A percentile compares a stretch with the other conserved stretches of the same genome.
phyloP scores from a whole-genome alignment of 2,329 filamentous ascomycete species.

The Aschersonia sp. region DNA sequence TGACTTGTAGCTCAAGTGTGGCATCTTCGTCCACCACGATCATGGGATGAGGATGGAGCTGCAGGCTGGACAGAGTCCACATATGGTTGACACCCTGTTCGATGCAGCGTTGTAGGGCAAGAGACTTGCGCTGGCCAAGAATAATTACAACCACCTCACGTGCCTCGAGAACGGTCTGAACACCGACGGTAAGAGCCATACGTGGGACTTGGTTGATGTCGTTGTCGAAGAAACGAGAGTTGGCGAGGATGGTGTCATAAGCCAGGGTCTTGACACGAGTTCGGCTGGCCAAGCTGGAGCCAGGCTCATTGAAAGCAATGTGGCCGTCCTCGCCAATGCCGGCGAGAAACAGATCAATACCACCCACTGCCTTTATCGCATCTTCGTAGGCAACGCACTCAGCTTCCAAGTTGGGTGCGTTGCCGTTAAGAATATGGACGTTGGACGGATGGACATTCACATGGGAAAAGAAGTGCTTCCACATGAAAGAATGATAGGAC shows the following conservation, averaged over 20 bases:
- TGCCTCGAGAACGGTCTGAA: slow-evolving; percentile 70
- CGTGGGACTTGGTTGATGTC: slow-evolving; percentile 61
- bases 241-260: slow-evolving; percentile 75
- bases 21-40: slow-evolving; percentile 75
- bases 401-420: slow-evolving; percentile 57
- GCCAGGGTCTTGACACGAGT: slow-evolving; percentile 78
- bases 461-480: slow-evolving; percentile 78
- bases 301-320: slow-evolving; percentile 84
- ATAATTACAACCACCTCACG: slow-evolving; percentile 74
- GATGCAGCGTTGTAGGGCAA: slow-evolving; percentile 66
- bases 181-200: slow-evolving; percentile 74
- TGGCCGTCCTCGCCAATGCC: slow-evolving; percentile 79
- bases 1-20: slow-evolving; percentile 57
- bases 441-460: slow-evolving; percentile 70
- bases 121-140: slow-evolving; percentile 65
- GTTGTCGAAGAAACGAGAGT: slow-evolving; percentile 70
- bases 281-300: slow-evolving; percentile 60
- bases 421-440: slow-evolving; percentile 74
- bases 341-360: slow-evolving; percentile 75
- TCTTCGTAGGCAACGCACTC: slow-evolving; percentile 72
- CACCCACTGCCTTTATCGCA: slow-evolving; percentile 58
- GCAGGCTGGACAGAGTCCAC: slow-evolving; percentile 75
- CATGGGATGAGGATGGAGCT: slow-evolving; percentile 68
- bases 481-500: slow-evolving; percentile 88
- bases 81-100: slow-evolving; percentile 78